Percentiles rank a stretch among this genome's conserved stretches.
phyloP scores from a whole-genome alignment of 2,329 filamentous ascomycete genomes.

The Lecanicillium sp. region DNA sequence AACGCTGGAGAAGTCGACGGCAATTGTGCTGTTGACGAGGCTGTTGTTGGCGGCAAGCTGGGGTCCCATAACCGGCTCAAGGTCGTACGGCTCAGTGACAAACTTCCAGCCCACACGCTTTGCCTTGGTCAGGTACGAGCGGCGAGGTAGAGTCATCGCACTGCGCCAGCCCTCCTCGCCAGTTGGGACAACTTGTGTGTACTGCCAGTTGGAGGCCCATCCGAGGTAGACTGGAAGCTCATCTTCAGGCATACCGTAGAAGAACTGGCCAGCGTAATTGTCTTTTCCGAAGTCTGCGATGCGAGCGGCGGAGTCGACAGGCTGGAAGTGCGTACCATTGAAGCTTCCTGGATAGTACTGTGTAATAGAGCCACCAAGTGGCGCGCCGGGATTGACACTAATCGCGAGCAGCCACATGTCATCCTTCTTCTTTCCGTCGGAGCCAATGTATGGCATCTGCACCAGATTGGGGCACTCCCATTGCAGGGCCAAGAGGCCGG shows the following conservation, averaged over 20 bases:
- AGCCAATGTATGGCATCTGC: conserved; percentile 40
- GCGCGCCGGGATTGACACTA: conserved; percentile 52
- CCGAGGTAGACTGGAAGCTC: conserved; percentile 28
- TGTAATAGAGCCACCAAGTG: conserved; percentile 47
- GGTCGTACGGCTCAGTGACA: conserved; percentile 43
- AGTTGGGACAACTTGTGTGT: conserved; percentile 26
- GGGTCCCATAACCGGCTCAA: conserved; percentile 39
- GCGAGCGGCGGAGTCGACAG: conserved; percentile 23
- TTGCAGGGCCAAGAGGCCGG: conserved; percentile 47
- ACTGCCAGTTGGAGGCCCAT: conserved; percentile 33
- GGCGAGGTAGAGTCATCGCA: conserved; percentile 34
- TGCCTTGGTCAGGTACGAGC: conserved; percentile 45
- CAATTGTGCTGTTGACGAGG: conserved; percentile 42
- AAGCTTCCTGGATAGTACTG: conserved; percentile 55
- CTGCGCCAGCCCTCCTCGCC: conserved; percentile 27
- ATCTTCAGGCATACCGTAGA: conserved; percentile 21
- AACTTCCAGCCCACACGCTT: conserved; percentile 46
- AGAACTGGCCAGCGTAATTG: conserved; percentile 32
- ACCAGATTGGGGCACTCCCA: conserved; percentile 62
- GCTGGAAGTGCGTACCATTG: conserved; percentile 57
- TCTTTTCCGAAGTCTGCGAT: conserved; percentile 31
- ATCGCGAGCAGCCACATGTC: conserved; percentile 40
- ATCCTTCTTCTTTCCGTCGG: conserved; percentile 24
- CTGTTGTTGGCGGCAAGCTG: conserved; percentile 37
- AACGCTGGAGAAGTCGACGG: conserved; percentile 45